phyloP scores from a whole-genome alignment of 345 rosid species.

The Geranium rotundifolium region DNA sequence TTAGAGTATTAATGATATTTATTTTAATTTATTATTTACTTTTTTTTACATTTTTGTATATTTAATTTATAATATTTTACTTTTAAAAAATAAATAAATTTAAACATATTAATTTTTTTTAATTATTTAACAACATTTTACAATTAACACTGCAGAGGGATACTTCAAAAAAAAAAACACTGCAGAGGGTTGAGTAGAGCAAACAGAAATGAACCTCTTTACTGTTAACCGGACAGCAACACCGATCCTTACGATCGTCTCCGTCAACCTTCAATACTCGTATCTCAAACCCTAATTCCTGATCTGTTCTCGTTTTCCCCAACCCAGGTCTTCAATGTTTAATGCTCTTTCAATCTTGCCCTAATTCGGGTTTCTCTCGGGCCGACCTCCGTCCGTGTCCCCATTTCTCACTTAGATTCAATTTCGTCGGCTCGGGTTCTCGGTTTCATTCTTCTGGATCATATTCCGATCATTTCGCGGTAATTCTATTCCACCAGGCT shows the following conservation, averaged over 20 bases:
- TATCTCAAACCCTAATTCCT: conserved; percentile 4
- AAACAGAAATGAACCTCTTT: not conserved
- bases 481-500: not conserved
- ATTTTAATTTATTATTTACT: no score
- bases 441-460: not conserved
- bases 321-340: not conserved
- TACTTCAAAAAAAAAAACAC: no score
- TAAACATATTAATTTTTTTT: no score
- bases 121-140: no score
- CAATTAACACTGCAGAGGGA: no score
- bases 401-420: not conserved
- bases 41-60: no score
- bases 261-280: conserved; percentile 4
- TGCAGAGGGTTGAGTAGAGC: not conserved
- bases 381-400: not conserved
- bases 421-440: not conserved
- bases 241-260: not conserved
- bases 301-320: not conserved
- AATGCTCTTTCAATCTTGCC: not conserved
- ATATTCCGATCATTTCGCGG: not conserved
- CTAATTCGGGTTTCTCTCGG: not conserved
- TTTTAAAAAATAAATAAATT: no score
- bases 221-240: not conserved
- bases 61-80: no score
- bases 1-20: no score